These are phyloP conservation scores for Metroxylon sagu DNA, from an alignment of 176 grass and related monocot species.

Conservation along the genomic window DNA sequence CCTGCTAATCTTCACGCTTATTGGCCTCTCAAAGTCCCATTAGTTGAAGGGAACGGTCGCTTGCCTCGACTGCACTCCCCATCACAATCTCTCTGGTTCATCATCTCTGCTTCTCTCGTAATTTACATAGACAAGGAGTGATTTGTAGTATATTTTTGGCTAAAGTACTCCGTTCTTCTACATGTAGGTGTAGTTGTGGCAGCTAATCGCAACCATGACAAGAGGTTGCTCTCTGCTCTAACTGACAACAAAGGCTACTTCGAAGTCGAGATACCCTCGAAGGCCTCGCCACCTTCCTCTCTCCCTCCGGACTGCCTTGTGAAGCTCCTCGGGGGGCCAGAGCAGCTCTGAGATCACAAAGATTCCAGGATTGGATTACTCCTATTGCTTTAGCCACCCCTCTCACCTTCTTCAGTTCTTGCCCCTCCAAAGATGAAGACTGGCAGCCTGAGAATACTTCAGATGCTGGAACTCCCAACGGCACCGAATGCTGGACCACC, in stretches of 20 bases:
- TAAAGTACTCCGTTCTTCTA: too few species aligned
- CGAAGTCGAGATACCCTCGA: slow-evolving; percentile 13
- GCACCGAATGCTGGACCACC: neutral
- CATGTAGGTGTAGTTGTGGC: slow-evolving; percentile 32
- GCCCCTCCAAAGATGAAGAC: neutral
- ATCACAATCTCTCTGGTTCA: slow-evolving; percentile 23
- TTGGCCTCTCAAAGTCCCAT: slow-evolving; percentile 1
- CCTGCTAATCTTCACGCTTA: slow-evolving; percentile 1
- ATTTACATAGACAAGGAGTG: too few species aligned
- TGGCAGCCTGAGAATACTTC: too few species aligned
- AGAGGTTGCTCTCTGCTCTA: neutral
- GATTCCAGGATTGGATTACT: neutral
- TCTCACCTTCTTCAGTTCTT: slow-evolving; percentile 32
- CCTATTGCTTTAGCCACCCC: slow-evolving; percentile 22
- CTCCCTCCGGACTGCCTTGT: slow-evolving; percentile 18
- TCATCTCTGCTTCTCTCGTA: too few species aligned
- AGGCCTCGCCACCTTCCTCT: neutral
- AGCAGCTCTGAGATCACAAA: slow-evolving; percentile 34
- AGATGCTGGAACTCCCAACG: too few species aligned
- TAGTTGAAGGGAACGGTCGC: slow-evolving; percentile 22
- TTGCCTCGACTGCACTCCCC: slow-evolving; percentile 36
- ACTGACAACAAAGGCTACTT: slow-evolving; percentile 27
- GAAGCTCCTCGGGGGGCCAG: slow-evolving; percentile 26
- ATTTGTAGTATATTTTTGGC: too few species aligned
- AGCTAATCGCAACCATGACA: slow-evolving; percentile 17